Conservation (phyloP, 257 asterid species). For the Petrea volubilis region DNA sequence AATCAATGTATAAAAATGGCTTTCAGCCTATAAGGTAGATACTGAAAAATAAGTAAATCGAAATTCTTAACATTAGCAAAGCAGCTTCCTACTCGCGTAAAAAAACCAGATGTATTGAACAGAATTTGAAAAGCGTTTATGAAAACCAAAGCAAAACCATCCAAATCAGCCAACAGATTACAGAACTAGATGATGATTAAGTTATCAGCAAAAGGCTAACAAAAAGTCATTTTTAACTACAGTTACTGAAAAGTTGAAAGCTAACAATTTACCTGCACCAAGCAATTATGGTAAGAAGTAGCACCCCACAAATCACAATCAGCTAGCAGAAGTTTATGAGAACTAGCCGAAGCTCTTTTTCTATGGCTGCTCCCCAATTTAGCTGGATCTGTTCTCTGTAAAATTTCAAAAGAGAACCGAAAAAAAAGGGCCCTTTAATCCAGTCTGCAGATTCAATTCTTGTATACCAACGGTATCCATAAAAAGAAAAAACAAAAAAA, state of each 20-base stretch:
- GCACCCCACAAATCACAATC: constrained; percentile 41
- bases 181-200: background rate
- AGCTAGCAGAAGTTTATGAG: constrained; percentile 55
- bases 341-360: constrained; percentile 66
- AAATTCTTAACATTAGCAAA: no score
- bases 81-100: no score
- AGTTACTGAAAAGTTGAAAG: background rate
- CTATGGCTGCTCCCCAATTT: constrained; percentile 52
- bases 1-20: background rate
- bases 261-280: constrained; percentile 57
- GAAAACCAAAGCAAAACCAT: background rate
- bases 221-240: background rate
- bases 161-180: constrained; percentile 14
- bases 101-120: no score
- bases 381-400: constrained; percentile 69
- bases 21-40: background rate
- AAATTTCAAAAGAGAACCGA: constrained; percentile 17
- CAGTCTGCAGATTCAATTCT: constrained; percentile 16
- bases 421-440: constrained; percentile 10
- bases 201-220: no score
- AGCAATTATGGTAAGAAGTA: constrained; percentile 44
- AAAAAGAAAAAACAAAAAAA: background rate
- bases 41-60: no score
- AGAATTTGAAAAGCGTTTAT: no score
- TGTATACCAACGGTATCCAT: background rate